Percentiles rank a stretch among this genome's conserved stretches.
Evolutionary conservation across 2,329 filamentous ascomycete species (phyloP).

Genomic region (Diaporthe humulicola): DNA sequence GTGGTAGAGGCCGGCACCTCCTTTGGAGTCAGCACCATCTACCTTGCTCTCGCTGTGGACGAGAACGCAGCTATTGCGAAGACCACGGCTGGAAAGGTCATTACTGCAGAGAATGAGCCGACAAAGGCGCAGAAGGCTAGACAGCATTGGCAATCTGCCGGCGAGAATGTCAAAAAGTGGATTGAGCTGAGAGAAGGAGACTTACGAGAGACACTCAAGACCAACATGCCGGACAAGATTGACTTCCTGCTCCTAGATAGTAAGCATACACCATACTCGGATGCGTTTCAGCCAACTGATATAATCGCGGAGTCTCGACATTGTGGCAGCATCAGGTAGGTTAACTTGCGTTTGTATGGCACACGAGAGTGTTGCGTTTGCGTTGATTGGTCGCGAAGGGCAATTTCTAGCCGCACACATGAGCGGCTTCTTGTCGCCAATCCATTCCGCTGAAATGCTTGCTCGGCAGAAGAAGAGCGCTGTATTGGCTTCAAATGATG

Average conservation of each 20-base stretch:
- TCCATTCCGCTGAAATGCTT: too few species aligned
- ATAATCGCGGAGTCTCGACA: not conserved
- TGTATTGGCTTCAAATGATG: too few species aligned
- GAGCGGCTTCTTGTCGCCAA: too few species aligned
- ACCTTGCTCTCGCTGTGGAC: constrained; percentile 38
- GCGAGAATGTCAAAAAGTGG: constrained; percentile 45
- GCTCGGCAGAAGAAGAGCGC: too few species aligned
- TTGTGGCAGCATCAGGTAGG: too few species aligned
- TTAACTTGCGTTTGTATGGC: too few species aligned
- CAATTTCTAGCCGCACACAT: too few species aligned
- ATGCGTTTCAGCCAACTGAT: not conserved
- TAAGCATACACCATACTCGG: constrained; percentile 45
- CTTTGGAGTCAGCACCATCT: constrained; percentile 40
- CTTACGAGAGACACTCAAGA: constrained; percentile 53
- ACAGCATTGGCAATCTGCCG: constrained; percentile 52
- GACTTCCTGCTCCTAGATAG: constrained; percentile 60
- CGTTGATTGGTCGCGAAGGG: too few species aligned
- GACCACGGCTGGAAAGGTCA: constrained; percentile 18
- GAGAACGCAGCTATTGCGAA: constrained; percentile 17
- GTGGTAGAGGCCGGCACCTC: constrained; percentile 39
- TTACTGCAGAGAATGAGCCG: constrained; percentile 37
- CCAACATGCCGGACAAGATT: constrained; percentile 41
- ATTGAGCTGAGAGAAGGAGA: constrained; percentile 57
- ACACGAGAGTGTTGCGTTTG: too few species aligned
- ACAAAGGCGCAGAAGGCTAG: constrained; percentile 28